Base-by-base conservation (phyloP, 805 yeast genomes). In the Yarrowia divulgata region DNA sequence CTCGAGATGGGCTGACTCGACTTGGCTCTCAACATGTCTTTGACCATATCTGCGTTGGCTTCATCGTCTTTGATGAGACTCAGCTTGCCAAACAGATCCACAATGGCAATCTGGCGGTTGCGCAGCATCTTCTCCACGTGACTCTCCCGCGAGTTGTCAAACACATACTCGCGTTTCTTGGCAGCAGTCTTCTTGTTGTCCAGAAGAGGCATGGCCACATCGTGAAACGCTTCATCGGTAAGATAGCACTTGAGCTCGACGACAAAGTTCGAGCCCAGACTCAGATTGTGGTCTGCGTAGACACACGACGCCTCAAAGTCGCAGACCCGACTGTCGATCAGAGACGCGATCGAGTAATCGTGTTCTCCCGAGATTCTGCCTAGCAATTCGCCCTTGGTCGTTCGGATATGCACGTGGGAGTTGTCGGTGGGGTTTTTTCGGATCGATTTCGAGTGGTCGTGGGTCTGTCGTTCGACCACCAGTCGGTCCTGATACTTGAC, bases 211-310 rank as follows among this genome's bases (percentile, higher is more conserved):
- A 72, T 58, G 55, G 71, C 66, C 45, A 69, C 70, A 40, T 69
- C 72, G 66, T 18, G 75, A 80, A 84, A 70, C 64, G 79, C 75
- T 70, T 76, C 46, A 73, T 69, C 62, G 29, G 70, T 83, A 34
- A 93, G 75, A 74, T 77, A 90, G 70, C 92, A 85, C 73, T 91
- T 90, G 5, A 91, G 78, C 73, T 88, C 91, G 0, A 92, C 80
- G 29, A 85, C 81, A 74, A 93, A 88, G 0, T 89, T 82, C 74
- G 92, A 97, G 3, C 98, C 98, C 1, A 88, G 85, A 10, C 90
- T 82, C 42, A 93, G 76, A 39, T 87, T 76, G 12, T 81, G 79
- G 19, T 88, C 89, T 50, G 88, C 85, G 74, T 83, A 85, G 8
- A 90, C 82, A 43, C 90, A 81, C 0, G 85, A 82, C 0, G 86